Base-by-base conservation (phyloP, 2,329 filamentous ascomycete genomes). In the Neurospora sp. region DNA sequence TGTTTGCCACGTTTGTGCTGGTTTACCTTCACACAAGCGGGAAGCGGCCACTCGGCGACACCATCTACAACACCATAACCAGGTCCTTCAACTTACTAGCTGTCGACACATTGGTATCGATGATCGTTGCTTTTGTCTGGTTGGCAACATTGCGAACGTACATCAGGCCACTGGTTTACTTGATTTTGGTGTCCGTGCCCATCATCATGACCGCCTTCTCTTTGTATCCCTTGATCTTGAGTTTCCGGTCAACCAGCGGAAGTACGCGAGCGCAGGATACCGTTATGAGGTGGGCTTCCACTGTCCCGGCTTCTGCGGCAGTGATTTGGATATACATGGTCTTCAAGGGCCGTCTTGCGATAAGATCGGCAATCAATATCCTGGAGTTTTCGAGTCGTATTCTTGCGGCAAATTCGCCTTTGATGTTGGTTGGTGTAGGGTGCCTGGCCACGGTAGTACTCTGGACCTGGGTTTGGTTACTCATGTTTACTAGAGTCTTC, bases 381-480 rank as follows among this genome's bases (percentile, higher is more conserved):
- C 85, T 99, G 69, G 94, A 98, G 78, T 97, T 99, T 79, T 91
- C 93, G 10, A 95, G 92, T 76, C 90, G 91, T 70, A 96, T 99
- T 71, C 84, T 99, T 17, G 88, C 90, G 7, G 91, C 93, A 42
- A 97, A 96, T 76, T 90, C 93, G 10, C 93, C 91, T 2, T 85
- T 99, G 23, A 85, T 98, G 40, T 78, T 92, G 1, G 87, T 97
- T n/a, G 96, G 96, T 2, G 90, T 97, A 76, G 88, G 85, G 11
- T 91, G 91, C 28, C 85, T 98, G 15, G 86, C 83, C 7, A 83
- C 90, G 36, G 91, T 97, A 62, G 91, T 97, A 10, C 82, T 88
- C 15, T 98, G 94, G 91, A 97, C 94, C 0, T 99, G 96, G 96
- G 80, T 92, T 7, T 99, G 96, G 96, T 88, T 98, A 74, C 89